phyloP scores from a whole-genome alignment of 169 alveolate species.

The Plasmodium knowlesi region DNA sequence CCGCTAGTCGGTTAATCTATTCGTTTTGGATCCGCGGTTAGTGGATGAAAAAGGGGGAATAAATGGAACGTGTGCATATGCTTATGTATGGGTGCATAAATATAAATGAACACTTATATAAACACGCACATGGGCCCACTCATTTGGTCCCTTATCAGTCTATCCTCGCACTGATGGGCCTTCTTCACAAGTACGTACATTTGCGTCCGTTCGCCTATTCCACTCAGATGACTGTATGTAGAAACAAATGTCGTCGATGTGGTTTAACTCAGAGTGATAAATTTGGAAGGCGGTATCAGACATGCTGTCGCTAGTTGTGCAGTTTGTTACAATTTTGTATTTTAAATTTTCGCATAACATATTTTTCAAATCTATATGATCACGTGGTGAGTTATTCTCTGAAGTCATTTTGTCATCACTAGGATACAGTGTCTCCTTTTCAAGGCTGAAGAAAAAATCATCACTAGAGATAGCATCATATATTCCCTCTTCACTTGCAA shows the following conservation, averaged over 20 bases:
- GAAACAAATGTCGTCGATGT: slow-evolving; percentile 86
- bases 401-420: not conserved
- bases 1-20: slow-evolving; percentile 62
- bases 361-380: slow-evolving; percentile 9
- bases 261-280: slow-evolving; percentile 86
- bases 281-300: slow-evolving; percentile 87
- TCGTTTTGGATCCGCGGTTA: not conserved
- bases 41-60: not conserved
- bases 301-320: slow-evolving; percentile 80
- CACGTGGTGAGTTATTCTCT: not conserved
- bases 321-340: slow-evolving; percentile 81
- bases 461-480: not conserved
- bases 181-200: slow-evolving; percentile 45
- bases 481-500: slow-evolving; percentile 24
- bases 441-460: not conserved
- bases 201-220: slow-evolving; percentile 84
- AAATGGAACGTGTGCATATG: not conserved
- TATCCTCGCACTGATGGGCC: not conserved
- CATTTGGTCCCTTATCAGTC: not conserved
- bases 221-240: slow-evolving; percentile 85
- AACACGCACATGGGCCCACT: not conserved
- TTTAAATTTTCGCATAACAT: slow-evolving; percentile 81
- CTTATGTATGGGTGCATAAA: not conserved
- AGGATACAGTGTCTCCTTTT: not conserved
- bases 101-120: not conserved